Conservation (phyloP, 2,329 filamentous ascomycete genomes). For the Raffaelea ambrosiae region DNA sequence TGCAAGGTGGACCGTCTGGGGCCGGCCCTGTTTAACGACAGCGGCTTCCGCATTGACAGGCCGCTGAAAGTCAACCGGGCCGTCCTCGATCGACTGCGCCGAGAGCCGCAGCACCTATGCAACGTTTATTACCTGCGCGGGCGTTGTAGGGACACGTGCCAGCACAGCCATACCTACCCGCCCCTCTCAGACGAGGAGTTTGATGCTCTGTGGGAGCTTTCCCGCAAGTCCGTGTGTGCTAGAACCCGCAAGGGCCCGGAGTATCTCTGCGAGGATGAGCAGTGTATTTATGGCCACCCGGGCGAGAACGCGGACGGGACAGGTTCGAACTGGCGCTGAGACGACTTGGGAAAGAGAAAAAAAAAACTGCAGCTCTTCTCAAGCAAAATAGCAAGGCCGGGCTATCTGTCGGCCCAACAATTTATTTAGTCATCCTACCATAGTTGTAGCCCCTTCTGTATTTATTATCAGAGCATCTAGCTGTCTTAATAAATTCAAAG, state of each 20-base stretch:
- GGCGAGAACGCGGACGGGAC: no score
- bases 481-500: no score
- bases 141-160: background rate
- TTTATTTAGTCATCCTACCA: no score
- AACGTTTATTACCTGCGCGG: background rate
- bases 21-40: background rate
- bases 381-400: no score
- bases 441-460: no score
- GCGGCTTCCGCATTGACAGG: background rate
- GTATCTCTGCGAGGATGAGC: no score
- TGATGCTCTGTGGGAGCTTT: background rate
- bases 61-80: background rate
- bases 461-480: no score
- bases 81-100: background rate
- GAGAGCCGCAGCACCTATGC: background rate
- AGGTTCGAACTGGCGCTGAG: no score
- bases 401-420: no score
- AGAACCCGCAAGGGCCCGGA: background rate
- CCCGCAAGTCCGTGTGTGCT: background rate
- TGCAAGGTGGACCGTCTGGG: background rate
- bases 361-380: no score
- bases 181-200: background rate
- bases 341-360: no score
- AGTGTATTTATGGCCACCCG: no score
- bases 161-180: background rate